phyloP scores from a whole-genome alignment of 257 asterid species.

The Lavandula angustifolia region DNA sequence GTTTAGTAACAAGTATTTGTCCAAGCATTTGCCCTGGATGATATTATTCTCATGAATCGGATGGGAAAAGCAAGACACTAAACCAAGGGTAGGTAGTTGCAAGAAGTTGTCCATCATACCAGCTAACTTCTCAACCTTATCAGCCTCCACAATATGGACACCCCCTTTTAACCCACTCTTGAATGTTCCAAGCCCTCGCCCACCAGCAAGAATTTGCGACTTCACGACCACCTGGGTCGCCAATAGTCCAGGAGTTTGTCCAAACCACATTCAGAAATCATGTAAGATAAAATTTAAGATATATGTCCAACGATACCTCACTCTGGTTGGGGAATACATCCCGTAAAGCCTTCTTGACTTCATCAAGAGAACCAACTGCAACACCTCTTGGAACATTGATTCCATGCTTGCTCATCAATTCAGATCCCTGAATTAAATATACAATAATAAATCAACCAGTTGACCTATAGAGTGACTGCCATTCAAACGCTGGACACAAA shows the following conservation, averaged over 20 bases:
- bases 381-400: slow-evolving; percentile 80
- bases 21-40: slow-evolving; percentile 95
- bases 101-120: slow-evolving; percentile 43
- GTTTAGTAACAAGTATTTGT: slow-evolving; percentile 91
- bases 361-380: slow-evolving; percentile 56
- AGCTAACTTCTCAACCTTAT: slow-evolving; percentile 78
- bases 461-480: slow-evolving; percentile 1
- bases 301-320: slow-evolving; percentile 43
- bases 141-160: slow-evolving; percentile 84
- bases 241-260: background rate
- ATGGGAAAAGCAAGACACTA: background rate
- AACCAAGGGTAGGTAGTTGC: background rate
- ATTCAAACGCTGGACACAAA: background rate
- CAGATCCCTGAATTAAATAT: slow-evolving; percentile 59
- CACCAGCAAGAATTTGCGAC: slow-evolving; percentile 96
- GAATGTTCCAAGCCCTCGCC: slow-evolving; percentile 91
- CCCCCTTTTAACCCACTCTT: slow-evolving; percentile 94
- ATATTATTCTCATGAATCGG: slow-evolving; percentile 24
- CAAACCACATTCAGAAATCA: background rate
- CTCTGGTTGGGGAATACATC: slow-evolving; percentile 52
- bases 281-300: background rate
- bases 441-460: background rate
- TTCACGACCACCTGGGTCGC: slow-evolving; percentile 76
- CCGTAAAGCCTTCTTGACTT: slow-evolving; percentile 53
- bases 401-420: slow-evolving; percentile 76